These are phyloP conservation scores for Symbiotaphrina buchneri DNA, from an alignment of 495 filamentous ascomycete genomes.

Conservation along the genomic window DNA sequence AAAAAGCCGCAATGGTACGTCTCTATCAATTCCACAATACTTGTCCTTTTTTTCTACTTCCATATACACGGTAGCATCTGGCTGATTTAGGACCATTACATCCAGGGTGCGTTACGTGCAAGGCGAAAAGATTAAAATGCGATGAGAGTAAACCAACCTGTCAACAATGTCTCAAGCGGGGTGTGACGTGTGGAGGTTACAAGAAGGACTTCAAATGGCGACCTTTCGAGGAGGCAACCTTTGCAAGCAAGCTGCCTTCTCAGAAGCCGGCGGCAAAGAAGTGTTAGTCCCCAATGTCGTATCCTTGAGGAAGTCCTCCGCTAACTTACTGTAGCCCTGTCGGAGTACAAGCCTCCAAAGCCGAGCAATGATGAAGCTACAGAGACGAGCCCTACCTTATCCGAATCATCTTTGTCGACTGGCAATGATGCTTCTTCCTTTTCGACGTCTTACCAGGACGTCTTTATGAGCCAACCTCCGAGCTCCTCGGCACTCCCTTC, in stretches of 20 bases:
- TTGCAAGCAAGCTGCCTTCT: slow-evolving; percentile 22
- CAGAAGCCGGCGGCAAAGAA: slow-evolving; percentile 29
- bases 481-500: too few relatives aligned
- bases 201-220: slow-evolving; percentile 76
- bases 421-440: too few relatives aligned
- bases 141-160: slow-evolving; percentile 61
- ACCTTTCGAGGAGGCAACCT: slow-evolving; percentile 44
- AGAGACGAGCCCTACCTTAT: neutral
- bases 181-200: slow-evolving; percentile 54
- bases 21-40: neutral
- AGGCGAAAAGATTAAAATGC: slow-evolving; percentile 62
- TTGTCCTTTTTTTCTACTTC: slow-evolving; percentile 2
- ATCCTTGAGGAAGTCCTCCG: neutral
- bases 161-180: slow-evolving; percentile 47
- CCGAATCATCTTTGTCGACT: slow-evolving; percentile 1
- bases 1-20: slow-evolving; percentile 65
- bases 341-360: neutral
- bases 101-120: slow-evolving; percentile 61
- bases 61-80: too few relatives aligned
- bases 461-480: too few relatives aligned
- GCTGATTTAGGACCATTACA: slow-evolving; percentile 1
- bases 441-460: too few relatives aligned
- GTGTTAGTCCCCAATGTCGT: neutral
- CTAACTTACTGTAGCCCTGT: too few relatives aligned
- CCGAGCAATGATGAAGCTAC: neutral